Conservation (phyloP, 805 yeast species). For the Debaryomyces maramus region DNA sequence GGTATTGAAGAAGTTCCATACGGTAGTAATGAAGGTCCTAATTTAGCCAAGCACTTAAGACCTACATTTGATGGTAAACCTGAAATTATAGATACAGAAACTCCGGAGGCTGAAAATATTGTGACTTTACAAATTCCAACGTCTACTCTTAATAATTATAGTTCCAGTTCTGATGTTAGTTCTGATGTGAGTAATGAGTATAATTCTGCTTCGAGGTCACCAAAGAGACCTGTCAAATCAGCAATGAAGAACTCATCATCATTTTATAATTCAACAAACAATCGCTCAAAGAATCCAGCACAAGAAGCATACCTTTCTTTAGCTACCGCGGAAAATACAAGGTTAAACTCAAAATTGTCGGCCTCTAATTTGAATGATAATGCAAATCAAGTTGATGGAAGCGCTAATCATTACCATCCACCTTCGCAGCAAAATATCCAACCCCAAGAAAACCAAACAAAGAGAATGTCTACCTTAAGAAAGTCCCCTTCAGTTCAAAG, state of each 20-base stretch:
- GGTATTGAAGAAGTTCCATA: slow-evolving; percentile 25
- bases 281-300: slow-evolving; percentile 41
- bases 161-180: slow-evolving; percentile 32
- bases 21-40: slow-evolving; percentile 19
- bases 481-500: slow-evolving; percentile 21
- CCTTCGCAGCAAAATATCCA: slow-evolving; percentile 6
- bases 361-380: slow-evolving; percentile 35
- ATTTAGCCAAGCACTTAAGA: slow-evolving; percentile 24
- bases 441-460: slow-evolving; percentile 9
- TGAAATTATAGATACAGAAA: slow-evolving; percentile 20
- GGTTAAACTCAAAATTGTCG: slow-evolving; percentile 64
- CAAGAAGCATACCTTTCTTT: slow-evolving; percentile 64
- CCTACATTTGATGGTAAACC: slow-evolving; percentile 35
- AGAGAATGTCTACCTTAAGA: slow-evolving; percentile 24
- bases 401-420: slow-evolving; percentile 13
- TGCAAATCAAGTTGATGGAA: slow-evolving; percentile 1
- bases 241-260: slow-evolving; percentile 47
- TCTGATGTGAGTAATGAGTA: slow-evolving; percentile 30
- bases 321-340: slow-evolving; percentile 78
- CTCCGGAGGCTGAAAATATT: background rate
- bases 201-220: slow-evolving; percentile 3
- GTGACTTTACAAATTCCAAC: slow-evolving; percentile 15
- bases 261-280: slow-evolving; percentile 14
- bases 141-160: slow-evolving; percentile 11
- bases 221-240: slow-evolving; percentile 47